Conservation (phyloP, 1,284 basidiomycete genomes). For the Fistulinella cinereoalba region DNA sequence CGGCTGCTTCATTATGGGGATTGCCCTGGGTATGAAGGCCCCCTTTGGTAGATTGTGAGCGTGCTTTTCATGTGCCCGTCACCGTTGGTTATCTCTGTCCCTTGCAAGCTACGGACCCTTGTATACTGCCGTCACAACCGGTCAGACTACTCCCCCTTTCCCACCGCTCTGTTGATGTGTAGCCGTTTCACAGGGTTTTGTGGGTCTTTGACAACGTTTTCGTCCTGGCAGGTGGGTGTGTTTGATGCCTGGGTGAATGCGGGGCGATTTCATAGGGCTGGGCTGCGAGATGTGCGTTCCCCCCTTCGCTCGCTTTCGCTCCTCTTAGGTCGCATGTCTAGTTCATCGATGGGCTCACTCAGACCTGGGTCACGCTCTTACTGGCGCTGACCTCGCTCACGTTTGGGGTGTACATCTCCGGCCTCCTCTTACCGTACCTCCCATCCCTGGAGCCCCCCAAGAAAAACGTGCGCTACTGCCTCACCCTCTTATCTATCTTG, state of each 20-base stretch:
- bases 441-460: slow-evolving; percentile 41
- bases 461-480: slow-evolving; percentile 41
- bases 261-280: slow-evolving; percentile 53
- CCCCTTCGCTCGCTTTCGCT: background rate
- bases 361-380: slow-evolving; percentile 76
- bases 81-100: slow-evolving; percentile 8
- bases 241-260: slow-evolving; percentile 86
- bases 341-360: slow-evolving; percentile 85
- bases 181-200: slow-evolving; percentile 71
- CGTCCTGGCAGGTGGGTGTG: slow-evolving; percentile 88
- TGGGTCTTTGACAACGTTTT: slow-evolving; percentile 95
- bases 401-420: slow-evolving; percentile 58
- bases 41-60: slow-evolving; percentile 74
- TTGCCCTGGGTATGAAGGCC: slow-evolving; percentile 65
- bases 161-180: slow-evolving; percentile 4
- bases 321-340: slow-evolving; percentile 34
- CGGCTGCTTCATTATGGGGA: slow-evolving; percentile 93
- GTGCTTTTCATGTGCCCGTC: slow-evolving; percentile 1
- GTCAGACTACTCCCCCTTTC: slow-evolving; percentile 37
- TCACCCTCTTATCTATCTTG: slow-evolving; percentile 51
- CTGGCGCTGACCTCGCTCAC: slow-evolving; percentile 64
- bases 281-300: slow-evolving; percentile 75
- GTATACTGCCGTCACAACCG: slow-evolving; percentile 87
- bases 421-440: slow-evolving; percentile 40
- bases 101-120: slow-evolving; percentile 77